Conservation (phyloP, 2,329 filamentous ascomycete genomes). For the Xylaria sp. region DNA sequence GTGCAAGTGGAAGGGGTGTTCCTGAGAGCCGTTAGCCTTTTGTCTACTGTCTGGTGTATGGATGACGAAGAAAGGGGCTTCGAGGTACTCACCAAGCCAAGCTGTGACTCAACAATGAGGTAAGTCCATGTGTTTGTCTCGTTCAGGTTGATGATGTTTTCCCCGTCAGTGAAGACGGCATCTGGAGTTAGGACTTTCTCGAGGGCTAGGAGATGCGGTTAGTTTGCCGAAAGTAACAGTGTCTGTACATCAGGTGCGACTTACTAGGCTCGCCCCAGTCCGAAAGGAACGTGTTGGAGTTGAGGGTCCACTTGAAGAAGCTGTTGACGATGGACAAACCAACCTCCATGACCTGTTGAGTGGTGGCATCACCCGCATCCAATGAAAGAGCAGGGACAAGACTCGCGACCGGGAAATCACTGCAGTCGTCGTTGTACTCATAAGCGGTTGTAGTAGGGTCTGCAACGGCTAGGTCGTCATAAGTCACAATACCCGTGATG, state of each 20-base stretch:
- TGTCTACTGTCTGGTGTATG: background rate
- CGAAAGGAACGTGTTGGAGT: slow-evolving; percentile 58
- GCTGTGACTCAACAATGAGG: slow-evolving; percentile 48
- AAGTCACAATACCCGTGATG: slow-evolving; percentile 62
- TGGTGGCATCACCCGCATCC: slow-evolving; percentile 45
- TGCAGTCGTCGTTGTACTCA: slow-evolving; percentile 46
- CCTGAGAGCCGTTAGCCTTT: slow-evolving; percentile 35
- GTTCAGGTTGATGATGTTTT: slow-evolving; percentile 49
- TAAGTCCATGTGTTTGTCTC: slow-evolving; percentile 52
- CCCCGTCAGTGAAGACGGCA: slow-evolving; percentile 41
- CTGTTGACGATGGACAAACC: slow-evolving; percentile 45
- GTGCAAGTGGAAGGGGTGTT: slow-evolving; percentile 58
- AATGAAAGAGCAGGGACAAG: slow-evolving; percentile 52
- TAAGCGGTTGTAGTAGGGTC: slow-evolving; percentile 33
- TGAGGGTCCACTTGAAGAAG: slow-evolving; percentile 61
- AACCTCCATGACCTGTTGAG: slow-evolving; percentile 47
- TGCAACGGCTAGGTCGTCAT: slow-evolving; percentile 47
- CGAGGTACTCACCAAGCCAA: slow-evolving; percentile 36
- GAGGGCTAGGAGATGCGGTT: slow-evolving; percentile 45
- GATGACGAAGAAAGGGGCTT: slow-evolving; percentile 12
- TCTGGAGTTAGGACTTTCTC: slow-evolving; percentile 46
- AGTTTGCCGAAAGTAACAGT: slow-evolving; percentile 4
- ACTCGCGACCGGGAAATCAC: slow-evolving; percentile 50
- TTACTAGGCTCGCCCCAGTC: slow-evolving; percentile 59
- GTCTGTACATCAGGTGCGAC: slow-evolving; percentile 15